Conservation (phyloP, 2,329 filamentous ascomycete species). For the Pseudonectria foliicola region DNA sequence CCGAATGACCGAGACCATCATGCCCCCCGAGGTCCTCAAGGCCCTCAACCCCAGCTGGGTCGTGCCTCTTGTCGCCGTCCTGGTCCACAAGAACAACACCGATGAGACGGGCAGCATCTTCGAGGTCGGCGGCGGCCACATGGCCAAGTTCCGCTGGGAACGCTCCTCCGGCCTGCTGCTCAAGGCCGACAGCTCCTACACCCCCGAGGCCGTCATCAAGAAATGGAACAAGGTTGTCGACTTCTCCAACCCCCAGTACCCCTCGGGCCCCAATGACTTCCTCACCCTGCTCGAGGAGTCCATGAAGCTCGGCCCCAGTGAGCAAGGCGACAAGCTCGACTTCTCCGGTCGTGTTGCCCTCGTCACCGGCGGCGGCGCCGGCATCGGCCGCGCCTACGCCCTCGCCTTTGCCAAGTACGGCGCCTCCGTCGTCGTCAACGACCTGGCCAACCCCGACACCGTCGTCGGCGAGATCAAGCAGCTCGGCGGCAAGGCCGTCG, state of each 20-base stretch:
- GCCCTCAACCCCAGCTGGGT: conserved; percentile 90
- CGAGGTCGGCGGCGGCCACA: conserved; percentile 86
- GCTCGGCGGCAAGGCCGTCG: conserved; percentile 79
- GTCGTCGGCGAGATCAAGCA: conserved; percentile 92
- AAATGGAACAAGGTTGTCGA: conserved; percentile 86
- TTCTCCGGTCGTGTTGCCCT: conserved; percentile 82
- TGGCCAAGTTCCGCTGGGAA: conserved; percentile 94
- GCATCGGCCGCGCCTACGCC: conserved; percentile 85
- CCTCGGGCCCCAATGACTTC: conserved; percentile 81
- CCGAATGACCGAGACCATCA: conserved; percentile 90
- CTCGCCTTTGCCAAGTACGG: conserved; percentile 81
- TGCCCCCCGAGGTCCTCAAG: conserved; percentile 87
- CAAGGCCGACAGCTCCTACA: conserved; percentile 82
- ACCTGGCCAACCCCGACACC: conserved; percentile 83
- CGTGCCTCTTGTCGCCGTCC: conserved; percentile 81
- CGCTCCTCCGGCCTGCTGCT: conserved; percentile 81
- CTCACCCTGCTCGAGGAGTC: conserved; percentile 78
- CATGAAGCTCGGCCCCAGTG: conserved; percentile 66
- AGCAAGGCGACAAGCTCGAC: conserved; percentile 64
- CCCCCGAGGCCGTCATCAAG: conserved; percentile 77
- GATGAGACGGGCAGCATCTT: conserved; percentile 83
- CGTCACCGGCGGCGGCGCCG: conserved; percentile 81
- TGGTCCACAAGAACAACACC: conserved; percentile 80
- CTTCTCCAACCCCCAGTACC: conserved; percentile 75
- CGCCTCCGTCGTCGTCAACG: conserved; percentile 86